Percentiles rank a stretch among this genome's conserved stretches.
phyloP scores from a whole-genome alignment of 768 basidiomycete genomes.

The Lactifluus pinguis region DNA sequence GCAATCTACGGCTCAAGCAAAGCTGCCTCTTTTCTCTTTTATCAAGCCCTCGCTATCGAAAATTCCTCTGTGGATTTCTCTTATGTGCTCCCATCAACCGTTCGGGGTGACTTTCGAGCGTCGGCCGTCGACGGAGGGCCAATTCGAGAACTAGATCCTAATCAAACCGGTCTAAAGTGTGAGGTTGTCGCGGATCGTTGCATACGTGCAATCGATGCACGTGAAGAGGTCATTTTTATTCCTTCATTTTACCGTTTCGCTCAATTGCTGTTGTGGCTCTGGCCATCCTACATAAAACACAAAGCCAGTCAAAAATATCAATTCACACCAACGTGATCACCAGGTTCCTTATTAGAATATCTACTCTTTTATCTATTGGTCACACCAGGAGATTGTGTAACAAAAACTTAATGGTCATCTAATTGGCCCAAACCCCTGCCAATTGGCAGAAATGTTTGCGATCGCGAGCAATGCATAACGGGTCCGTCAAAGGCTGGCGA shows the following conservation, averaged over 20 bases:
- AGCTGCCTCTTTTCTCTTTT: constrained; percentile 66
- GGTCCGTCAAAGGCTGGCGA: too few species aligned
- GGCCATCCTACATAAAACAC: constrained; percentile 49
- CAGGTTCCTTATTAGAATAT: neutral
- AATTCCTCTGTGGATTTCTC: constrained; percentile 62
- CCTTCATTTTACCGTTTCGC: constrained; percentile 39
- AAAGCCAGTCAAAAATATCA: constrained; percentile 58
- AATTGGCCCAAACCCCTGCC: neutral
- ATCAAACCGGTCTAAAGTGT: constrained; percentile 47
- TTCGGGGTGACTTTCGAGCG: constrained; percentile 72
- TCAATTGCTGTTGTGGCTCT: constrained; percentile 57
- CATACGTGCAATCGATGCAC: constrained; percentile 48
- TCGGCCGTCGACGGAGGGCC: constrained; percentile 62
- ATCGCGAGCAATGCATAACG: neutral
- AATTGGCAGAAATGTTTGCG: neutral
- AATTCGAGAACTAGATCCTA: constrained; percentile 39
- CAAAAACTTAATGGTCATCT: neutral
- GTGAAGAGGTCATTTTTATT: constrained; percentile 51
- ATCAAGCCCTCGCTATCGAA: constrained; percentile 72
- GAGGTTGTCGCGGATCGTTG: constrained; percentile 52
- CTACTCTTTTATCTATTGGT: neutral
- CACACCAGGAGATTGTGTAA: neutral
- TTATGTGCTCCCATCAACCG: constrained; percentile 54
- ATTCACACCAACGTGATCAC: constrained; percentile 26
- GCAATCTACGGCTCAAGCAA: constrained; percentile 81